Percentiles rank a stretch among this genome's conserved stretches.
Evolutionary conservation across 2,329 filamentous ascomycete genomes (phyloP).

Genomic region (Dactylonectria macrodidyma): DNA sequence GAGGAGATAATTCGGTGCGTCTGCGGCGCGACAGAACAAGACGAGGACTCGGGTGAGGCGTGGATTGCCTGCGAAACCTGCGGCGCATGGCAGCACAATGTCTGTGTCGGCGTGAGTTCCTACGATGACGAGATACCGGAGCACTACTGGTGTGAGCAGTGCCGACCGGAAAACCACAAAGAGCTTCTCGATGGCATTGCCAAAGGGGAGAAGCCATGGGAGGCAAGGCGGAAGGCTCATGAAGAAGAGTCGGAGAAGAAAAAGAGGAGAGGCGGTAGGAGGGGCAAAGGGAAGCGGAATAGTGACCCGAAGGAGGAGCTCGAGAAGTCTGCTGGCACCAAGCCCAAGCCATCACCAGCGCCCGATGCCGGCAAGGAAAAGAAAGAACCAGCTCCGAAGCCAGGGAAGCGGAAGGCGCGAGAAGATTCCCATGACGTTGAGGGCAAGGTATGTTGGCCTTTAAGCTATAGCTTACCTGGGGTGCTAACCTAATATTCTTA

Average conservation of each 20-base stretch:
- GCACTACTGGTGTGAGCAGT: constrained; percentile 94
- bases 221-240: constrained; percentile 74
- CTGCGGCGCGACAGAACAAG: constrained; percentile 88
- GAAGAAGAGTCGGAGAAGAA: constrained; percentile 73
- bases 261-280: constrained; percentile 73
- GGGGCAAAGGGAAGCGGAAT: constrained; percentile 73
- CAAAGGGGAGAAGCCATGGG: constrained; percentile 90
- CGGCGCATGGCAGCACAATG: constrained; percentile 96
- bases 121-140: constrained; percentile 85
- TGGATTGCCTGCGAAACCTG: constrained; percentile 98
- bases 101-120: constrained; percentile 89
- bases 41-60: constrained; percentile 87
- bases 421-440: constrained; percentile 70
- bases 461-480: constrained; percentile 3
- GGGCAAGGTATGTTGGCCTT: constrained; percentile 60
- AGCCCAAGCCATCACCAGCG: constrained; percentile 58
- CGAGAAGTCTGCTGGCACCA: constrained; percentile 57
- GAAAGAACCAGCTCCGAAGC: constrained; percentile 60
- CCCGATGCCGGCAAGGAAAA: constrained; percentile 63
- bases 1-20: constrained; percentile 91
- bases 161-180: constrained; percentile 86
- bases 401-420: constrained; percentile 70
- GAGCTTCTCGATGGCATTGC: constrained; percentile 84
- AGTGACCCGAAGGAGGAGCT: constrained; percentile 77
- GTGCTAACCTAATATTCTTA: constrained; percentile 27